Evolutionary conservation across 768 basidiomycete species (phyloP), one percentile per base, ranked within the genome.

Genomic region (Asterophora lycoperdoides): DNA sequence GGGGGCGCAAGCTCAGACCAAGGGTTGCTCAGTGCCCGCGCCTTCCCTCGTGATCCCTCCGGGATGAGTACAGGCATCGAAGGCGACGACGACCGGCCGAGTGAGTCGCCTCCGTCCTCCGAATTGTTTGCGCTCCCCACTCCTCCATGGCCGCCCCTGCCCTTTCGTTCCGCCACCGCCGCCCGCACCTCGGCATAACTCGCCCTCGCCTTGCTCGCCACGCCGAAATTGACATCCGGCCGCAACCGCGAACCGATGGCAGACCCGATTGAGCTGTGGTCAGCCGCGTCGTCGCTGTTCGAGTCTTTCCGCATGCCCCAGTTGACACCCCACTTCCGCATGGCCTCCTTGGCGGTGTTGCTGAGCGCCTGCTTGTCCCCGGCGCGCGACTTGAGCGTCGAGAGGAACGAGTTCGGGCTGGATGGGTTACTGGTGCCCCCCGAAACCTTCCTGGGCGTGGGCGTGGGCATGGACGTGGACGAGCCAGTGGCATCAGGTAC

Each of bases 271-370:
- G 68, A 65, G 2, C 71, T 71, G 42, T 67, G 62, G 41, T 80
- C 77, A 13, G 72, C 61, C 33, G 66, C 51, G 17, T 76, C 77
- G 11, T 79, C 79, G 23, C 41, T 48, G 26, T 55, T 64, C 39
- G 51, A 64, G 48, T 84, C 81, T 63, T 79, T 84, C 68, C 76
- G 81, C 63, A 82, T 74, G 39, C 79, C 72, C 86, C 90, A 93
- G 49, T 82, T 90, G 20, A 83, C 84, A 18, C 92, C 84, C 92
- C 92, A 95, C 63, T 95, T 95, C 51, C 86, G 83, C 76, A 96
- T 85, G 8, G 88, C 78, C 60, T 96, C 94, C 62, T 86, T 88
- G 10, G 93, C 89, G 0, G 87, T 81, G 57, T 88, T 85, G 54
- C 83, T 84, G 37, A 94, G 69, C 6, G 89, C 88, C 64, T 93